Evolutionary conservation across 805 yeast species (phyloP), one percentile per base, ranked within the genome.

Genomic region (Hyphopichia homilentoma): DNA sequence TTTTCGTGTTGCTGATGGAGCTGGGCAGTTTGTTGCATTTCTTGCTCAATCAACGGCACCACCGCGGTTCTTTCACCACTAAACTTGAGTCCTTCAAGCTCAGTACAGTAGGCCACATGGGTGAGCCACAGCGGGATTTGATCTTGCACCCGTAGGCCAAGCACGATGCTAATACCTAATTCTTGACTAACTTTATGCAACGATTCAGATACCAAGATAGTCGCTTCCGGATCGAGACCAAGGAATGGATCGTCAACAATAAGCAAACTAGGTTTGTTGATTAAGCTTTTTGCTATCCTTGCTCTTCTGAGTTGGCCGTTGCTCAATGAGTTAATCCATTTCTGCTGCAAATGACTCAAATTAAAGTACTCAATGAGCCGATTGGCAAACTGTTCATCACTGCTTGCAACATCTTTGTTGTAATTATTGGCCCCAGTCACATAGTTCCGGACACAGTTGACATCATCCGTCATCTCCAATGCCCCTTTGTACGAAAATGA

Each of bases 291-390:
- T 0, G 96, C 97, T 17, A 93, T 61, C 39, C 96, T 70, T 0
- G 97, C 95, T 31, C 98, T 68, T 45, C 98, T 70, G 54, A 84
- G 79, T 57, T 93, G 98, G 0, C 98, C 98, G 55, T 93, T 93
- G 54, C 95, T 84, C 27, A 93, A 63, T 0, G 90, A 84, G 54
- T 86, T 85, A 21, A 84, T 76, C 87, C 95, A 90, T 38, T 86
- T 74, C 34, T 77, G 69, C 33, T 75, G 66, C 29, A 88, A 55
- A 0, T 74, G 79, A 5, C 53, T 57, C 38, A 90, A 61, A 30
- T 74, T 65, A 35, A 93, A 69, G 18, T 61, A 57, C 4, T 62
- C 53, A 7, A 84, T 47, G 14, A 83, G 59, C 1, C 51, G 43
- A 1, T 62, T 54, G 7, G 79, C 65, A 21, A 65, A 54, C 0